Base-by-base conservation (phyloP, 1,139 yeast genomes). In the Blastobotrys aristatus region DNA sequence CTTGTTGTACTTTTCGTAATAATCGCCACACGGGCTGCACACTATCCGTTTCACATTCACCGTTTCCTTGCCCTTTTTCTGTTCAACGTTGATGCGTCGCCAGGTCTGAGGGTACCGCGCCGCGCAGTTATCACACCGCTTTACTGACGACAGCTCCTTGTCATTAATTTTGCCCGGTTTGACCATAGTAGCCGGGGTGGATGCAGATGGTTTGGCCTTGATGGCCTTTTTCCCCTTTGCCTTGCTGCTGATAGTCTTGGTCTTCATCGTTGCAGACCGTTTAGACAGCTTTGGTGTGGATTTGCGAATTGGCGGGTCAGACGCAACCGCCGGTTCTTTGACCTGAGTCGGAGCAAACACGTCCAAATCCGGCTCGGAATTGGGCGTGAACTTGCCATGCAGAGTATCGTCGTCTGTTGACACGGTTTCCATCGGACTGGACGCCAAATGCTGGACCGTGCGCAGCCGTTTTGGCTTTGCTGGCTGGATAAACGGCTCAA, bases 11-110 rank as follows among this genome's bases (percentile, higher is more conserved):
- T 58, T 49, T 30, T 54, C 50, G 47, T 53, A 61, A 58, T 66
- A 68, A 11, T 68, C 52, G 2, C 72, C 72, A 50, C 72, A 68
- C 3, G 72, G 66, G 47, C 67, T 67, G 55, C 71, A 67, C 26
- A 67, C 53, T 22, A 55, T 49, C 20, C n/a, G n/a, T n/a, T n/a
- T n/a, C n/a, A n/a, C n/a, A n/a, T n/a, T n/a, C n/a, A n/a, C n/a
- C n/a, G n/a, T 41, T 21, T 51, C 56, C 7, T 26, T n/a, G 4
- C 54, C 53, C 27, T 56, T 59, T 22, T 48, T 55, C 16, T 53
- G 50, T 20, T 32, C 44, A 13, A 24, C n/a, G 22, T 11, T 18
- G 22, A 59, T 50, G 17, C 56, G 50, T 37, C 73, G 56, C 73
- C 74, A 70, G 1, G 68, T 60, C 3, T 67, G 52, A 1, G 72